These are phyloP conservation scores for Linum tenue DNA, from an alignment of 345 rosid species.

Conservation along the genomic window DNA sequence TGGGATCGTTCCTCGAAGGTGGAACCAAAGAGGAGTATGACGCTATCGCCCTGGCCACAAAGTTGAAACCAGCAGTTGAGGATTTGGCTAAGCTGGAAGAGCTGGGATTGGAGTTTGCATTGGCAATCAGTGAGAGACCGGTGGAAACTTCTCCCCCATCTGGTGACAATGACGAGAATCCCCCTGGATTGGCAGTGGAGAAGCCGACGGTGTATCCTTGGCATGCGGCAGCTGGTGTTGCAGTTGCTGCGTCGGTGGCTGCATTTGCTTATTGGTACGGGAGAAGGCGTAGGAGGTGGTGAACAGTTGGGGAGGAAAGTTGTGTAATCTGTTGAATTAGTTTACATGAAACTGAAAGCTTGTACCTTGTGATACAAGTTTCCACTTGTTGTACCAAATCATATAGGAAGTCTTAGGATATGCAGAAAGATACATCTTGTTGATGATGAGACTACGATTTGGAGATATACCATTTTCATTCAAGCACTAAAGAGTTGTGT, in stretches of 20 bases:
- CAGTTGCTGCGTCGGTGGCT: conserved; percentile 73
- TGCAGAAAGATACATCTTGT: conserved; percentile 3
- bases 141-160: conserved; percentile 17
- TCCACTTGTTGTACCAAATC: neutral
- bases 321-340: neutral
- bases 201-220: conserved; percentile 37
- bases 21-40: conserved; percentile 88
- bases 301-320: conserved; percentile 12
- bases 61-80: conserved; percentile 44
- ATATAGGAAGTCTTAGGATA: conserved; percentile 8
- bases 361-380: neutral
- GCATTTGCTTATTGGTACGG: conserved; percentile 90
- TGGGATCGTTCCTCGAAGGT: conserved; percentile 92
- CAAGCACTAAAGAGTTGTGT: too few relatives aligned
- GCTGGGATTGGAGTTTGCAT: conserved; percentile 60
- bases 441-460: neutral
- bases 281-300: conserved; percentile 79
- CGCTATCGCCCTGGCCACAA: conserved; percentile 65
- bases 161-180: conserved; percentile 7
- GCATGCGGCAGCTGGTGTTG: conserved; percentile 69
- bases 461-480: too few relatives aligned
- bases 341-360: neutral
- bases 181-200: conserved; percentile 35
- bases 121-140: conserved; percentile 36
- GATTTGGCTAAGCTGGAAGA: conserved; percentile 52